These are phyloP conservation scores for Citrullus amarus DNA, from an alignment of 306 rosid genomes.

Conservation along the genomic window DNA sequence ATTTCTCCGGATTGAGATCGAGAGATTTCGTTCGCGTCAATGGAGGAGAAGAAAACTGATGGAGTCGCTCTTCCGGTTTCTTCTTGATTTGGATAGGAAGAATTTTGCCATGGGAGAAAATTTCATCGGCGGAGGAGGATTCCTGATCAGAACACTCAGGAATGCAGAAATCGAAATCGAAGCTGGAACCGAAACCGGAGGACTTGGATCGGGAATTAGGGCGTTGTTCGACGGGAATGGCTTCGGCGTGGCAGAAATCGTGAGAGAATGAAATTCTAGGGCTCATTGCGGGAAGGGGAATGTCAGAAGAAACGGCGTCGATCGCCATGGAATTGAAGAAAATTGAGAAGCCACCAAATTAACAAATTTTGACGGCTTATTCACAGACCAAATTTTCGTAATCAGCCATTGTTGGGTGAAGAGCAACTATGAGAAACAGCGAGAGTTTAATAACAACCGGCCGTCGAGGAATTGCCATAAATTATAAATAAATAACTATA, in stretches of 20 bases:
- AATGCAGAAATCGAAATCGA: conserved; percentile 74
- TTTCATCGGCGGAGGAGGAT: conserved; percentile 83
- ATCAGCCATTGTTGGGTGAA: background rate
- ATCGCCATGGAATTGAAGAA: conserved; percentile 29
- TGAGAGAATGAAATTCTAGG: conserved; percentile 85
- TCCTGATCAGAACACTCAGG: conserved; percentile 39
- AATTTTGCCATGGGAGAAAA: conserved; percentile 65
- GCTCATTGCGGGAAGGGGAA: conserved; percentile 27
- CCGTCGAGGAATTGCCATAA: background rate
- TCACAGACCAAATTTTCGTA: background rate
- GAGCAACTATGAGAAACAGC: background rate
- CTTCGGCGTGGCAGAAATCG: conserved; percentile 51
- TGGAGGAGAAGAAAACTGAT: conserved; percentile 16
- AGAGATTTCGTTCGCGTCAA: conserved; percentile 17
- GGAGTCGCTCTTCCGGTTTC: conserved; percentile 14
- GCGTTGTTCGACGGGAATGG: conserved; percentile 46
- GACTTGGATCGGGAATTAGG: conserved; percentile 51
- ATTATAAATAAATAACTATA: no score
- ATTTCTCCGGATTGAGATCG: background rate
- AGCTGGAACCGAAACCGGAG: conserved; percentile 38
- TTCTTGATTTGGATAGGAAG: conserved; percentile 62
- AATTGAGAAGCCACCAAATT: background rate
- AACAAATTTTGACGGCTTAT: background rate
- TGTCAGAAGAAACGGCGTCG: conserved; percentile 48
- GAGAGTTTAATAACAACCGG: background rate